Conservation (phyloP, 2,329 filamentous ascomycete genomes). For the Westerdykella aurantiaca region DNA sequence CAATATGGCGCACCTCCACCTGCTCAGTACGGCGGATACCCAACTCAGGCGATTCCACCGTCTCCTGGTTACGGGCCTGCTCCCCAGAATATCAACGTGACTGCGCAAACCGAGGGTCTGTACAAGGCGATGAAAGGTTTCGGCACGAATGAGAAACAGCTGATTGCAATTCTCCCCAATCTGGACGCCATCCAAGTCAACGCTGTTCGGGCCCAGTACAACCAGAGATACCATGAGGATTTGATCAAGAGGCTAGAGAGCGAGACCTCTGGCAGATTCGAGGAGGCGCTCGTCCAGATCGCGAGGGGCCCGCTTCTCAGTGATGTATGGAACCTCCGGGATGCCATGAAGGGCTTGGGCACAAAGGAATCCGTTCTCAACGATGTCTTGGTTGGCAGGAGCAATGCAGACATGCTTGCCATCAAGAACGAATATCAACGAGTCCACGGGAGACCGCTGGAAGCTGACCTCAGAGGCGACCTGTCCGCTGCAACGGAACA, state of each 20-base stretch:
- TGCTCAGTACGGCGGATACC: slow-evolving; percentile 18
- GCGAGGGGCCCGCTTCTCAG: slow-evolving; percentile 71
- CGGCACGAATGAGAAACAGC: slow-evolving; percentile 74
- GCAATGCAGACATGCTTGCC: slow-evolving; percentile 79
- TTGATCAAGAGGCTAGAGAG: slow-evolving; percentile 69
- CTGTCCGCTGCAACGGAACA: slow-evolving; percentile 79
- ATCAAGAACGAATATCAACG: slow-evolving; percentile 76
- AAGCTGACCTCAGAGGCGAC: slow-evolving; percentile 68
- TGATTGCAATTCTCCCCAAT: slow-evolving; percentile 64
- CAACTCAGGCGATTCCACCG: slow-evolving; percentile 34
- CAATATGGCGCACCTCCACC: slow-evolving; percentile 15
- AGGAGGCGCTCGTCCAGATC: slow-evolving; percentile 67
- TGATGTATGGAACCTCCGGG: slow-evolving; percentile 65
- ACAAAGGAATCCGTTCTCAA: slow-evolving; percentile 85
- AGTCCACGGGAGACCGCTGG: slow-evolving; percentile 60
- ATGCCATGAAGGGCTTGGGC: slow-evolving; percentile 70
- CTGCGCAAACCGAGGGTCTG: slow-evolving; percentile 62
- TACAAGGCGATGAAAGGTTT: slow-evolving; percentile 88
- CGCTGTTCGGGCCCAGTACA: slow-evolving; percentile 56
- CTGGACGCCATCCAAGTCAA: slow-evolving; percentile 76
- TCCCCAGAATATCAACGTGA: slow-evolving; percentile 54
- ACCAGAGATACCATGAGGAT: slow-evolving; percentile 56
- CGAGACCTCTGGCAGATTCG: slow-evolving; percentile 69
- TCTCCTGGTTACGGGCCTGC: slow-evolving; percentile 67
- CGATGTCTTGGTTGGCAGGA: slow-evolving; percentile 74